Evolutionary conservation across 129 eudicot genomes (phyloP).

Genomic region (Solidago caesia): DNA sequence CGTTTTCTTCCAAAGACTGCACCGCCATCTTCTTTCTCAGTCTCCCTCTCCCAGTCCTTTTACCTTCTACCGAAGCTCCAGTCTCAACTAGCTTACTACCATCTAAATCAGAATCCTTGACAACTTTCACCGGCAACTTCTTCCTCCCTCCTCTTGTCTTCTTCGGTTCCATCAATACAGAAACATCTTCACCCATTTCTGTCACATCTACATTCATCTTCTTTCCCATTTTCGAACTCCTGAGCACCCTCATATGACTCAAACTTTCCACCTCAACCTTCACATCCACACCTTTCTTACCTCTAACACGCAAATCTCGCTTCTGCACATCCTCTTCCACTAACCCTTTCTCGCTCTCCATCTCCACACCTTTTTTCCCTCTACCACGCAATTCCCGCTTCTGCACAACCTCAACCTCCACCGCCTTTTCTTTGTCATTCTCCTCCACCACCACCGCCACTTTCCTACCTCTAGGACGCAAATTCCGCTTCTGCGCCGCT

Average conservation of each 20-base stretch:
- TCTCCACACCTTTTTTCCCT: background rate
- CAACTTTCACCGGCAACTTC: background rate
- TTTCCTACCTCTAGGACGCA: constrained; percentile 10
- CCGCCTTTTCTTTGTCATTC: no score
- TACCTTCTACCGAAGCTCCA: constrained; percentile 33
- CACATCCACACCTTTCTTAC: constrained; percentile 19
- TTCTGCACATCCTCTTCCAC: constrained; percentile 24
- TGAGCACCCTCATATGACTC: constrained; percentile 43
- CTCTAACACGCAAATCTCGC: constrained; percentile 24
- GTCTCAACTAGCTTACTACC: background rate
- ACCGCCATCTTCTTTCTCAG: constrained; percentile 1
- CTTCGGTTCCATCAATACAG: constrained; percentile 13
- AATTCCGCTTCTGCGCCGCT: constrained; percentile 24
- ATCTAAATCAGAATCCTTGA: constrained; percentile 14
- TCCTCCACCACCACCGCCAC: no score
- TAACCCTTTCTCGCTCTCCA: background rate
- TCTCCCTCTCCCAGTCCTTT: constrained; percentile 18
- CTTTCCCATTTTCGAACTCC: constrained; percentile 34
- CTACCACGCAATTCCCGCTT: no score
- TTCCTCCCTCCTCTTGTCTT: constrained; percentile 26
- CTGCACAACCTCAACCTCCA: no score
- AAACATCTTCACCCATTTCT: background rate
- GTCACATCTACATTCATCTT: constrained; percentile 5
- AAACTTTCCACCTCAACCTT: constrained; percentile 14
- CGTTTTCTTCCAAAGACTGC: constrained; percentile 8